A percentile compares a stretch with the other conserved stretches of the same genome.
Evolutionary conservation across 169 alveolate species (phyloP).

Genomic region (Cryptosporidium ubiquitum): DNA sequence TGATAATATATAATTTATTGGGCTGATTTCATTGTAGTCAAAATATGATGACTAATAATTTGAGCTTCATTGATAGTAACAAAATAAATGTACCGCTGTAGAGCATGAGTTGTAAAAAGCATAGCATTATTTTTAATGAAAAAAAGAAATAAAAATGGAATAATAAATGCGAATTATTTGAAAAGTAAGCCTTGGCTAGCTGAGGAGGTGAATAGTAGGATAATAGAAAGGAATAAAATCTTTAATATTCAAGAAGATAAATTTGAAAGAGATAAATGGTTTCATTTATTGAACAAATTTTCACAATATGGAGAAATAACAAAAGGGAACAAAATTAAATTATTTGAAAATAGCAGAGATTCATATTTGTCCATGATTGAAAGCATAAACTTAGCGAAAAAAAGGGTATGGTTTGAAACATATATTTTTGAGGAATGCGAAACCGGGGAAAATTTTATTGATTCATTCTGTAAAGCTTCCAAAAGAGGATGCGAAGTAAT

Average conservation of each 20-base stretch:
- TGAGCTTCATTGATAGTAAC: background rate
- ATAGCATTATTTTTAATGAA: background rate
- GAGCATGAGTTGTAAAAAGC: background rate
- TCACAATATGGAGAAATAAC: constrained; percentile 77
- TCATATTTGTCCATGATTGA: constrained; percentile 59
- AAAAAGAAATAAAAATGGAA: background rate
- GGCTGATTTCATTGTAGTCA: background rate
- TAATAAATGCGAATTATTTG: too few species aligned
- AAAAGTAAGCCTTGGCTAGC: constrained; percentile 3
- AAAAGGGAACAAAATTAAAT: constrained; percentile 76
- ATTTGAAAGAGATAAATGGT: constrained; percentile 47
- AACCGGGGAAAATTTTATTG: constrained; percentile 79
- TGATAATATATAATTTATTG: background rate
- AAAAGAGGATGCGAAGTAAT: constrained; percentile 85
- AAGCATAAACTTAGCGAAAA: constrained; percentile 79
- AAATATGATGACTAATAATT: background rate
- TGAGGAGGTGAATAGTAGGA: background rate
- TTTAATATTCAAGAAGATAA: background rate
- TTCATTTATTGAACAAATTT: background rate
- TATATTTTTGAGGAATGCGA: constrained; percentile 87
- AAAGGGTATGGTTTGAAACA: constrained; percentile 85
- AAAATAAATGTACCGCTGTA: background rate
- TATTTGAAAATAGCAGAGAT: constrained; percentile 73
- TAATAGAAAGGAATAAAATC: background rate
- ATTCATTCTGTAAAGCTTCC: constrained; percentile 84